Evolutionary conservation across 371 early-diverging fungal genomes (phyloP), one percentile per base, ranked within the genome.

Genomic region (Mortierella sp.): DNA sequence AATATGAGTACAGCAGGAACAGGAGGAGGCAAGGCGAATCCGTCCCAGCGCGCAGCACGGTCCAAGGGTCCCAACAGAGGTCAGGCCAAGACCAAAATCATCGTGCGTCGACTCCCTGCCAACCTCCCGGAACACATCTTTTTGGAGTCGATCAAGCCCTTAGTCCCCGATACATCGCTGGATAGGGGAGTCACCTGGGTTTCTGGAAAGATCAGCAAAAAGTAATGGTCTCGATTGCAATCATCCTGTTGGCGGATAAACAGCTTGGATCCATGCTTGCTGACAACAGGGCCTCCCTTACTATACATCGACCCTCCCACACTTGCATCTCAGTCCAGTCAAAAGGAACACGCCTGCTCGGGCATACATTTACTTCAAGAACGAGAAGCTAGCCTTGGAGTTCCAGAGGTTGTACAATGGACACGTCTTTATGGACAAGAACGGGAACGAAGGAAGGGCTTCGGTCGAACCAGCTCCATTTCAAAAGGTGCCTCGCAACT

Each of bases 381-480:
- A 79, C 14, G 81, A 85, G 67, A 91, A 91, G 28, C 80, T 80
- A 3, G 85, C 94, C 1, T 53, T 89, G 55, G 88, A 86, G 28
- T 95, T 95, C 67, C 89, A 88, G 65, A 88, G 85, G 61, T 84
- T 80, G 10, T 95, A 85, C 70, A 89, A 92, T 77, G 94, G 93
- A 6, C 94, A 94, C 79, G 64, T 88, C 3, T 95, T 92, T 69
- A 58, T 89, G 28, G 94, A 95, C 63, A 85, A 77, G 52, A 79
- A 83, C 78, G 90, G 93, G 29, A 87, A 79, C 56, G 92, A 93
- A 66, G 83, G 82, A 50, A 73, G 89, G 40, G 93, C 92, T 1
- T 83, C 86, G 9, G 93, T 95, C 0, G 95, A 95, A 60, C 89
- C 93, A 74, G 92, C 94, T 5, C 90, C 91, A 16, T 95, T 86